Evolutionary conservation across 129 eudicot genomes (phyloP), one percentile per base, ranked within the genome.

Genomic region (Saposhnikovia divaricata): DNA sequence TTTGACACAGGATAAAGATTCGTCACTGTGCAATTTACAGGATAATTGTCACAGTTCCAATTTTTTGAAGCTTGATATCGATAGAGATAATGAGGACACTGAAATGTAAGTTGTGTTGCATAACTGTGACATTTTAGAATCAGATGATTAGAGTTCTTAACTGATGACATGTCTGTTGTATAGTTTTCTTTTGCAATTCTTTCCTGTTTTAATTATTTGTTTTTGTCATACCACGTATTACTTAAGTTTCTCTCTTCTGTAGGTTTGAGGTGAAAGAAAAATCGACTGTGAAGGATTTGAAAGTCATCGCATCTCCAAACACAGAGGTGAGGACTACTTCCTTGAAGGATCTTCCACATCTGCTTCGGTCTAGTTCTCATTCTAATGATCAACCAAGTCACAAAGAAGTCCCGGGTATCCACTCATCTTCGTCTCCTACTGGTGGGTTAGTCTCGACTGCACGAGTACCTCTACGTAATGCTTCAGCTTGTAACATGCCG

Each of bases 361-460:
- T 81, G 55, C 83, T 76, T 55, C 84, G 47, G 78, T 85, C 90
- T n/a, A 77, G 79, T 72, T 86, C 85, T 79, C 63, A 75, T 19
- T 78, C 81, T 47, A 86, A 87, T 81, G 91, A 86, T 77, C 77
- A 66, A 23, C 61, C 48, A 66, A 82, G 87, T 47, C 85, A 86
- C 77, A 85, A 82, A 82, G 74, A 80, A 77, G 88, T 76, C 83
- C 79, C 89, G 76, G 85, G 79, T 85, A 87, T 87, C 78, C 83
- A 65, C 85, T 84, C 88, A 80, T 85, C 98, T 76, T 85, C 87
- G n/a, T 85, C 89, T 55, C 85, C 71, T 69, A 82, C 86, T 68
- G 88, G 91, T 75, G 89, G 75, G 57, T 63, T 88, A 77, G 92
- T 75, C 82, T 86, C 97, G 65, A 81, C 82, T 82, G 84, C 85